A percentile compares a stretch with the other conserved stretches of the same genome.
Conservation (phyloP, 345 rosid species). For the Gossypium turneri region DNA sequence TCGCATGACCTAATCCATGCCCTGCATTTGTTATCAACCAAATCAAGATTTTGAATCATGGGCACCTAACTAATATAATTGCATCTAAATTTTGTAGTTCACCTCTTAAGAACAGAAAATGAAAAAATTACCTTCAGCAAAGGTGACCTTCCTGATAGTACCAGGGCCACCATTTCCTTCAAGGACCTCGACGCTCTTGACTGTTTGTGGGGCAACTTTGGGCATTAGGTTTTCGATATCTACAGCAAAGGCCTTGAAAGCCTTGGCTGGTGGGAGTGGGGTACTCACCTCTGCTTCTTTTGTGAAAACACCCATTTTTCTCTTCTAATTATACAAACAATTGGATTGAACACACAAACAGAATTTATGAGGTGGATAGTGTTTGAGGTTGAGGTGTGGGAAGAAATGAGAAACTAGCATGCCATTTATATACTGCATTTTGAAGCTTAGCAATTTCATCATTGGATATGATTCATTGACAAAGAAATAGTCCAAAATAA, state of each 20-base stretch:
- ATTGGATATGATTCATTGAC: background rate
- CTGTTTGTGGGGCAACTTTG: background rate
- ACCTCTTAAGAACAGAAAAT: background rate
- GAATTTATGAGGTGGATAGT: background rate
- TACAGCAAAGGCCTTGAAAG: background rate
- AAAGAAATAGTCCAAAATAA: too few species aligned
- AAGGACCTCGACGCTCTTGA: background rate
- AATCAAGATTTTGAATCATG: too few species aligned
- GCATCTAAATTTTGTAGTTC: background rate
- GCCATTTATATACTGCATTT: background rate
- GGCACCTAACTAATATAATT: background rate
- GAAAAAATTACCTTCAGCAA: constrained; percentile 7
- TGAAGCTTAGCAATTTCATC: background rate
- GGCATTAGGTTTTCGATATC: background rate
- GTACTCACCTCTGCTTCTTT: background rate
- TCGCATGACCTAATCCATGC: background rate
- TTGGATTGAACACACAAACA: background rate
- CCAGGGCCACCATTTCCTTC: constrained; percentile 42
- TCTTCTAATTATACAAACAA: background rate
- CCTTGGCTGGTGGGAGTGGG: background rate
- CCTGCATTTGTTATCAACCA: background rate
- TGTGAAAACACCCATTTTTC: background rate
- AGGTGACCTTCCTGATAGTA: constrained; percentile 26
- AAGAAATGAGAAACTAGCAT: background rate
- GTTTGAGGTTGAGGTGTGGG: background rate